Percentiles rank a stretch among this genome's conserved stretches.
These are phyloP conservation scores for Collybiopsis luxurians DNA, from an alignment of 768 basidiomycete genomes.

Conservation along the genomic window DNA sequence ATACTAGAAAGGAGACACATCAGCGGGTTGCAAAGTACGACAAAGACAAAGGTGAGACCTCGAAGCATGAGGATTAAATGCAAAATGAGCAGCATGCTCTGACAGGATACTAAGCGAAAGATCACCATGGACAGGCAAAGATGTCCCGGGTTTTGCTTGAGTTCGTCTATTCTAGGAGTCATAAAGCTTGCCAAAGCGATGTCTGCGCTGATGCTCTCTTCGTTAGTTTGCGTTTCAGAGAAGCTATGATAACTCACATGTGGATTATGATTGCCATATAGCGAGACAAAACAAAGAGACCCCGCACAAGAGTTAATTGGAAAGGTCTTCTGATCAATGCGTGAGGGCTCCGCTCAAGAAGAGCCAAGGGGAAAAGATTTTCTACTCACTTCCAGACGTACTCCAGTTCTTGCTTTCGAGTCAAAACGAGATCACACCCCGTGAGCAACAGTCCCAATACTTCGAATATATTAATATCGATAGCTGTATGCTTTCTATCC, in stretches of 20 bases:
- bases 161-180: too few relatives aligned
- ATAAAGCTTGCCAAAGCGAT: neutral
- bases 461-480: too few relatives aligned
- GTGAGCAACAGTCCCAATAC: too few relatives aligned
- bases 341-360: neutral
- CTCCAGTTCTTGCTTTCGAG: too few relatives aligned
- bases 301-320: neutral
- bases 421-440: too few relatives aligned
- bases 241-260: too few relatives aligned
- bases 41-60: neutral
- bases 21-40: neutral
- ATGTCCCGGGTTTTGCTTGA: neutral
- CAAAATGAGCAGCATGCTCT: neutral
- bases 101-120: neutral
- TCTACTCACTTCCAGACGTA: too few relatives aligned
- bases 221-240: neutral
- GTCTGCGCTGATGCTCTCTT: neutral
- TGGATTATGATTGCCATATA: neutral
- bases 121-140: neutral
- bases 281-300: neutral
- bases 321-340: neutral
- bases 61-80: slow-evolving; percentile 3
- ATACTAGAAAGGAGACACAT: too few relatives aligned
- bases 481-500: too few relatives aligned
- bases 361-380: neutral